Evolutionary conservation across 345 rosid species (phyloP), one percentile per base, ranked within the genome.

Genomic region (Mangifera indica): DNA sequence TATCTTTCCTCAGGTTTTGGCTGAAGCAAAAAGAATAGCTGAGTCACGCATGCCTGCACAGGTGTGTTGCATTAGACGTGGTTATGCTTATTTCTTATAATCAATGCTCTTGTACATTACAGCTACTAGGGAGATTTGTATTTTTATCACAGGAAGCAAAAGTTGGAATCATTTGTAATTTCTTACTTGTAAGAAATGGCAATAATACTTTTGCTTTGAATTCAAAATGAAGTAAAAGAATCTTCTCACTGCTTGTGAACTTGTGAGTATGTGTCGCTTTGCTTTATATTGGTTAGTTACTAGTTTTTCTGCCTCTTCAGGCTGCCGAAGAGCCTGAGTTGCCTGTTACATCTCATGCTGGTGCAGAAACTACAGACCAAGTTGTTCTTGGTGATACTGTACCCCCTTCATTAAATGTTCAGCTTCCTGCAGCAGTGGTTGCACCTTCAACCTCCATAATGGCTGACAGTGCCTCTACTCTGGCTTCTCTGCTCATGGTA

Each of bases 401-500:
- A 71, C 80, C 92, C 26, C 88, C 88, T 73, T 72, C 86, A 60
- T 76, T 89, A 74, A 86, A 79, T 72, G 76, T 76, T 72, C 96
- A 79, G 77, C 81, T 74, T 70, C 81, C 91, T 69, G 67, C 89
- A 21, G 72, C 87, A 60, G 78, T 83, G 9, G 81, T 80, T 75
- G 85, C 88, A 73, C 88, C 99, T 63, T 81, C 91, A 64, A 76
- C 89, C 67, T 77, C 86, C 34, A 70, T 81, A 49, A 74, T 87
- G 74, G 85, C 86, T 59, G 98, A 95, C 81, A 84, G 86, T 82
- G 87, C 93, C 55, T 91, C 98, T 74, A 95, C 93, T 74, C 75
- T 89, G 44, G 91, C 99, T 81, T 91, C 98, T 76, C 82, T 95
- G 70, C 90, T 94, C 37, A 89, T 89, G 97, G 99, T 92, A 82